Base-by-base conservation (phyloP, 129 eudicot species). In the Arctium minus region DNA sequence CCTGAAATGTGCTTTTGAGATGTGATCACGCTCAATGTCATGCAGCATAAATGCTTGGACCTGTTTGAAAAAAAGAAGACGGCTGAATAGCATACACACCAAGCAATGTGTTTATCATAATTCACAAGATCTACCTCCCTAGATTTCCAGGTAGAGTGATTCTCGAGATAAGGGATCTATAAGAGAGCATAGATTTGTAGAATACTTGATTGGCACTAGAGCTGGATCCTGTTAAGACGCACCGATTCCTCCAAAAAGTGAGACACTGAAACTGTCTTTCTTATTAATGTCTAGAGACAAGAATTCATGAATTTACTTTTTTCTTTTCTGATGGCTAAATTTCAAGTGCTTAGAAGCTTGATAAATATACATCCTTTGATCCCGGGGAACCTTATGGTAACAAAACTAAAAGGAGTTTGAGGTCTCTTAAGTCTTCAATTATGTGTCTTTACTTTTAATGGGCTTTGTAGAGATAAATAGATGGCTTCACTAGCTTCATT, bases 161-260 rank as follows among this genome's bases (percentile, higher is more conserved):
- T 74, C 78, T 40, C 53, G 3, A 9, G 38, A 72, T 72, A 70
- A 40, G 40, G 88, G 82, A 80, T 74, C 2, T 39, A 10, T 80
- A 7, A 29, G 74, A 69, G 76, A 18, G 15, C 65, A 72, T 8
- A 75, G 35, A 35, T 74, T 70, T 46, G 56, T 46, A 46, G 15
- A 11, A 46, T 46, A 46, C 18, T 70, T 17, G 74, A 83, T 9
- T 12, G 85, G 87, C 64, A 77, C 10, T 35, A 87, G 50, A 22
- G 86, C 90, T 8, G 90, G 86, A 42, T 87, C 88, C 74, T 76
- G 50, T 64, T 87, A 87, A n/a, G 84, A 81, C 78, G 78, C 6
- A 29, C 74, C 72, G 81, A 53, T 27, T 53, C 37, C 40, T 48
- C 67, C 38, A 62, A 81, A 80, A 87, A 84, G 50, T 67, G 83